Conservation (phyloP, 1,139 yeast genomes). For the Trichomonascaceae sp. region DNA sequence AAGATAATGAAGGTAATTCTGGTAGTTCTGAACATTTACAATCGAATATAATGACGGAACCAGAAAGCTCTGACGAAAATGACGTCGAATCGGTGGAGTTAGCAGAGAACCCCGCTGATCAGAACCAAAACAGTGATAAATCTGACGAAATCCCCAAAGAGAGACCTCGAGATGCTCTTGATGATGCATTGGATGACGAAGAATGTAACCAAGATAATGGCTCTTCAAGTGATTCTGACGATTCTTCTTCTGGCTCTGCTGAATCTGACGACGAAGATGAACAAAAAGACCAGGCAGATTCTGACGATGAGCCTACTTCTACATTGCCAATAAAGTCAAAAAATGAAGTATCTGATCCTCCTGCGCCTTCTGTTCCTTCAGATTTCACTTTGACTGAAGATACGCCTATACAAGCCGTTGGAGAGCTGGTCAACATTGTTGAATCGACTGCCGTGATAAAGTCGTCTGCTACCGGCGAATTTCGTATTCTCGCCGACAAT, state of each 20-base stretch:
- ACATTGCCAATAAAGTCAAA: constrained; percentile 67
- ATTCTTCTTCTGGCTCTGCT: constrained; percentile 10
- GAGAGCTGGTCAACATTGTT: constrained; percentile 63
- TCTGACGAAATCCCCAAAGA: background rate
- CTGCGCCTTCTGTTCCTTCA: constrained; percentile 63
- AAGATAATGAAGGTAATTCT: background rate
- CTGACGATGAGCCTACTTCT: constrained; percentile 27
- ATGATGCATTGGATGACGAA: constrained; percentile 21
- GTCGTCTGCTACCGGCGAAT: constrained; percentile 80
- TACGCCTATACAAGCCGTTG: constrained; percentile 68
- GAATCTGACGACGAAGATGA: constrained; percentile 16
- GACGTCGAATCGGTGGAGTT: background rate
- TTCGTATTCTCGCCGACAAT: constrained; percentile 72
- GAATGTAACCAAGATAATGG: constrained; percentile 26
- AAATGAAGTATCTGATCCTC: constrained; percentile 68
- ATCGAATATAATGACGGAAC: background rate
- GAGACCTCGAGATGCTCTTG: constrained; percentile 15
- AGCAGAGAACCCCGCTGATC: background rate
- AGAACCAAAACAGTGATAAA: background rate
- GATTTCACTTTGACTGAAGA: constrained; percentile 51
- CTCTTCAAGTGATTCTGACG: constrained; percentile 7
- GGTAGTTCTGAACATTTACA: background rate
- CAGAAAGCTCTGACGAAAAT: background rate
- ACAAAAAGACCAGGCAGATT: constrained; percentile 20
- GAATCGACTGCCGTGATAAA: constrained; percentile 67